Evolutionary conservation across 2,329 filamentous ascomycete genomes (phyloP).

Genomic region (Bipolaris victoriae): DNA sequence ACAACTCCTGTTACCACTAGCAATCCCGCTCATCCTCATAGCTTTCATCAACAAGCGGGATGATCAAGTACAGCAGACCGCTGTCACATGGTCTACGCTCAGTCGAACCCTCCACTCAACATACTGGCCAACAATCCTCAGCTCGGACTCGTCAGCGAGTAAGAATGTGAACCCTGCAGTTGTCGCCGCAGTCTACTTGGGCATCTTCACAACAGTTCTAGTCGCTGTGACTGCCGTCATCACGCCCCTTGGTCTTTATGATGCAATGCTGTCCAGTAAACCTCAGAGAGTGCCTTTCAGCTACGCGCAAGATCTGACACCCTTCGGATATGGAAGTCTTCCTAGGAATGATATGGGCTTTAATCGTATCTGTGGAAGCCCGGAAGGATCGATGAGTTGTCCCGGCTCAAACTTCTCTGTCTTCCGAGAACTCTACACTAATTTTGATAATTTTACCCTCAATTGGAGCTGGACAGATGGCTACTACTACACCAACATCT

Average conservation of each 20-base stretch:
- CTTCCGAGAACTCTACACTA: not conserved
- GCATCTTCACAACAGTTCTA: not conserved
- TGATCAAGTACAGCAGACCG: not conserved
- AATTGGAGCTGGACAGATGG: not conserved
- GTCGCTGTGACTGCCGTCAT: not conserved
- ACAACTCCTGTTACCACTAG: not conserved
- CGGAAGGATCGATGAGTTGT: not conserved
- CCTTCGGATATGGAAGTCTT: not conserved
- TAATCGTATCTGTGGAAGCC: not conserved
- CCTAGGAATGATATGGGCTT: not conserved
- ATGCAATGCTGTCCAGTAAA: not conserved
- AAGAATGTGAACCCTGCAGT: not conserved
- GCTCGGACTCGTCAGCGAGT: not conserved
- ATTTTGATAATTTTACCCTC: not conserved
- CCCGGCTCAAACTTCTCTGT: not conserved
- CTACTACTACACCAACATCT: not conserved
- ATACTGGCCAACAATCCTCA: not conserved
- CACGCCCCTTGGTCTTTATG: not conserved
- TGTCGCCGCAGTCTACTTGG: not conserved
- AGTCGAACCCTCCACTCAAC: not conserved
- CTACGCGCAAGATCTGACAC: not conserved
- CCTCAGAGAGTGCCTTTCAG: not conserved
- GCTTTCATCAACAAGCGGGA: not conserved
- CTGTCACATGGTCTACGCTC: not conserved
- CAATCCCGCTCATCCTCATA: not conserved